A percentile compares a stretch with the other conserved stretches of the same genome.
Conservation (phyloP, 352 stramenopile genomes). For the Pythium biforme region DNA sequence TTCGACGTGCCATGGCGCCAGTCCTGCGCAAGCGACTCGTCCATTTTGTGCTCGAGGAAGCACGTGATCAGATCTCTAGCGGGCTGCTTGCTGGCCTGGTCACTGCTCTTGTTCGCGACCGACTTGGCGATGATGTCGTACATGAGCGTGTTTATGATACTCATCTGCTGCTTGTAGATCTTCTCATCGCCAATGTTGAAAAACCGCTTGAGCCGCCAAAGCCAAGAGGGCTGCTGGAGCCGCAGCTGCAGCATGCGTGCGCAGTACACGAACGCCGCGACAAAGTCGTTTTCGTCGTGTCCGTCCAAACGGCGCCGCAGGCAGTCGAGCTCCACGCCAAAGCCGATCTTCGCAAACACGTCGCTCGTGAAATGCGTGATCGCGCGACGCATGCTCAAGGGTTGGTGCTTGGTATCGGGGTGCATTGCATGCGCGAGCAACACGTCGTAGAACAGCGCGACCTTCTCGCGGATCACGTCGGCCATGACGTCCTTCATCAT, state of each 20-base stretch:
- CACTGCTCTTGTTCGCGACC: slow-evolving; percentile 29
- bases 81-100: neutral
- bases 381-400: slow-evolving; percentile 16
- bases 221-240: slow-evolving; percentile 34
- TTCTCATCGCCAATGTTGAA: slow-evolving; percentile 41
- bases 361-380: slow-evolving; percentile 45
- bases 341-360: slow-evolving; percentile 57
- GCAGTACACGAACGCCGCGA: slow-evolving; percentile 21
- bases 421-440: slow-evolving; percentile 10
- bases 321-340: slow-evolving; percentile 50
- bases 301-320: slow-evolving; percentile 23
- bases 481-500: slow-evolving; percentile 46
- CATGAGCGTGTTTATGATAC: slow-evolving; percentile 45
- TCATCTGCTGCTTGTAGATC: slow-evolving; percentile 38
- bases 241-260: slow-evolving; percentile 21
- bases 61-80: slow-evolving; percentile 31
- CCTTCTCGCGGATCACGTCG: slow-evolving; percentile 28
- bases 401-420: neutral
- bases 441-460: slow-evolving; percentile 12
- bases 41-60: slow-evolving; percentile 41
- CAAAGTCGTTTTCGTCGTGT: slow-evolving; percentile 24
- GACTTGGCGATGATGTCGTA: slow-evolving; percentile 50
- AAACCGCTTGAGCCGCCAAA: slow-evolving; percentile 40
- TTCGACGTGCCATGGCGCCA: slow-evolving; percentile 20
- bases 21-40: slow-evolving; percentile 17